phyloP scores from a whole-genome alignment of 169 alveolate species.

The Fabrea salina region DNA sequence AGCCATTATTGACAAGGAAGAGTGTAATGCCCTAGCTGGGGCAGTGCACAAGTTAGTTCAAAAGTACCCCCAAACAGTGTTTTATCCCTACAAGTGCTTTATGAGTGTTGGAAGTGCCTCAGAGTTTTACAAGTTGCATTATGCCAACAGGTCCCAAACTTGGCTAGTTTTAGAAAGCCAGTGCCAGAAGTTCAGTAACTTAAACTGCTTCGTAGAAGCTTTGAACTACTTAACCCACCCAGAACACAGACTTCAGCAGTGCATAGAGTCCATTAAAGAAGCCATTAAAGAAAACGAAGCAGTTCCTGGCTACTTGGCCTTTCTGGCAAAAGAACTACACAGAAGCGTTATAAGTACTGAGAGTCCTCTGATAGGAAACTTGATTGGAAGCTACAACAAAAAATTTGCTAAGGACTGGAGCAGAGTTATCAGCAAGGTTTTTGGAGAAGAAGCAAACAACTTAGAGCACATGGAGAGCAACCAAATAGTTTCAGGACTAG shows the following conservation, averaged over 20 bases:
- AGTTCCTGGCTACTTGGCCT: background rate
- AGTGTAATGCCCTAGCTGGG: slow-evolving; percentile 37
- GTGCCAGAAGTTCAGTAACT: background rate
- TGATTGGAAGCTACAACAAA: slow-evolving; percentile 67
- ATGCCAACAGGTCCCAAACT: background rate
- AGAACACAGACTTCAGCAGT: slow-evolving; percentile 76
- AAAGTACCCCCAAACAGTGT: slow-evolving; percentile 70
- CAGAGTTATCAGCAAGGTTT: slow-evolving; percentile 30
- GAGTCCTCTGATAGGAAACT: background rate
- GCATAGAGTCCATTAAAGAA: slow-evolving; percentile 61
- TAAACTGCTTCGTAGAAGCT: slow-evolving; percentile 63
- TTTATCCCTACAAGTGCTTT: slow-evolving; percentile 64
- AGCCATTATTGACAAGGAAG: slow-evolving; percentile 36
- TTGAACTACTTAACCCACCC: slow-evolving; percentile 81
- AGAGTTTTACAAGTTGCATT: slow-evolving; percentile 35
- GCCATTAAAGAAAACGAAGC: background rate
- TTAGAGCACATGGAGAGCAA: slow-evolving; percentile 30
- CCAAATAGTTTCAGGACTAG: slow-evolving; percentile 5
- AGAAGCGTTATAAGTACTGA: background rate
- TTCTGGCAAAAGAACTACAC: background rate
- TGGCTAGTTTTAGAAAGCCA: background rate
- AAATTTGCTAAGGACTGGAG: slow-evolving; percentile 63
- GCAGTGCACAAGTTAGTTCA: slow-evolving; percentile 43
- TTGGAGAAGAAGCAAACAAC: slow-evolving; percentile 46
- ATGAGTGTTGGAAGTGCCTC: slow-evolving; percentile 40